These are phyloP conservation scores for Voacanga thouarsii DNA, from an alignment of 257 asterid genomes.

Conservation along the genomic window DNA sequence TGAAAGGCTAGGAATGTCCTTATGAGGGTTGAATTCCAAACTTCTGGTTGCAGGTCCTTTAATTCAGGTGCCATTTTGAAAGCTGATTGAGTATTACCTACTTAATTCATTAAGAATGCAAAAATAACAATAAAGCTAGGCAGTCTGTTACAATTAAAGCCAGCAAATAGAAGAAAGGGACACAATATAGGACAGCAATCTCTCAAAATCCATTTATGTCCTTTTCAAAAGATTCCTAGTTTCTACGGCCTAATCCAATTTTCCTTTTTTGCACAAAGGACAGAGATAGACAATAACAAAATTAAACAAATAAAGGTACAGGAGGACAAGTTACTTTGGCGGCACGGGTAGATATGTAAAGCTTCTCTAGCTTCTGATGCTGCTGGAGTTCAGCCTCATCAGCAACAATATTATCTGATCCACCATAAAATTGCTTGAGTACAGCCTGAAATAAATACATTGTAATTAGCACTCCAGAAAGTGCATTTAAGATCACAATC, in stretches of 20 bases:
- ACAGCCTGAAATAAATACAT: slow-evolving; percentile 62
- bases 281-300: not conserved
- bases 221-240: not conserved
- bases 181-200: not conserved
- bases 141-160: not conserved
- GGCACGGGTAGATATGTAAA: slow-evolving; percentile 94
- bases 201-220: not conserved
- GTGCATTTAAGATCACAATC: not conserved
- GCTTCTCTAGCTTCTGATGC: slow-evolving; percentile 96
- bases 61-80: not conserved
- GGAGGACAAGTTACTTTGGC: slow-evolving; percentile 63
- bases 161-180: not conserved
- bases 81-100: not conserved
- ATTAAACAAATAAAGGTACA: not conserved
- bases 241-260: not conserved
- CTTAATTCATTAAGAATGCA: not conserved
- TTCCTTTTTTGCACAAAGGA: not conserved
- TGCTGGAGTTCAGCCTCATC: slow-evolving; percentile 87
- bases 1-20: not conserved
- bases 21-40: not conserved
- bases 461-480: slow-evolving; percentile 6
- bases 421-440: slow-evolving; percentile 88
- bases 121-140: not conserved
- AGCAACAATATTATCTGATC: slow-evolving; percentile 59
- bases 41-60: not conserved